Base-by-base conservation (phyloP, 164 flowering plant genomes). In the Vitis rotundifolia region DNA sequence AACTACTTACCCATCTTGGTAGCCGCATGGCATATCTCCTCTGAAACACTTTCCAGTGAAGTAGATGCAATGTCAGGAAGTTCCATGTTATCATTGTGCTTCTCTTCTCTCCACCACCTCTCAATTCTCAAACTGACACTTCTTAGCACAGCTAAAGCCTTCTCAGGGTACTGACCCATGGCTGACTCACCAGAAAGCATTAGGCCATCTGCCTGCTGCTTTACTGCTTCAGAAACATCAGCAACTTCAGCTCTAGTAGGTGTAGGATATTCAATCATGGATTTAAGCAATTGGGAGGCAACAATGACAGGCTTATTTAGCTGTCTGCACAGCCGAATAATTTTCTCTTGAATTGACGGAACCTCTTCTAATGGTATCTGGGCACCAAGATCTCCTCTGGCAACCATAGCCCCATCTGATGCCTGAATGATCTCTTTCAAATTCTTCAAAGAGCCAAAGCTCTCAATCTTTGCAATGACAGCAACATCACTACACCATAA, bases 111-210 rank as follows among this genome's bases (percentile, higher is more conserved):
- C 92, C 97, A 91, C 98, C 98, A 92, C 76, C 72, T 91, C 79
- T 94, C 99, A 50, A 92, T 94, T 71, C 99, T 84, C 66, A 94
- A 44, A 78, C 99, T 92, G 49, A 92, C 99, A 79, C 86, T 89
- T 79, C 98, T 89, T 58, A 95, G 70, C 59, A 95, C 99, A 54
- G 90, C 66, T 75, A 95, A 76, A 73, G 99, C 96, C 75, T 95
- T 95, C 5, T 95, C 96, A 28, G 98, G 98, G 77, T 29, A 95
- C 79, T 87, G 96, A 8, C 99, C 99, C 98, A 92, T 94, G 68
- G 98, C 99, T 12, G 99, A 92, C 80, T 94, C 99, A 71, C 98
- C 99, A 66, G 99, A 95, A 44, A 95, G 97, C 99, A 95, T 95
- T 66, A 95, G 77, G 50, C 95, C 99, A 88, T 95, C 99, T 15